phyloP scores from a whole-genome alignment of 2,329 filamentous ascomycete genomes.

The Pseudocercospora crystallina region DNA sequence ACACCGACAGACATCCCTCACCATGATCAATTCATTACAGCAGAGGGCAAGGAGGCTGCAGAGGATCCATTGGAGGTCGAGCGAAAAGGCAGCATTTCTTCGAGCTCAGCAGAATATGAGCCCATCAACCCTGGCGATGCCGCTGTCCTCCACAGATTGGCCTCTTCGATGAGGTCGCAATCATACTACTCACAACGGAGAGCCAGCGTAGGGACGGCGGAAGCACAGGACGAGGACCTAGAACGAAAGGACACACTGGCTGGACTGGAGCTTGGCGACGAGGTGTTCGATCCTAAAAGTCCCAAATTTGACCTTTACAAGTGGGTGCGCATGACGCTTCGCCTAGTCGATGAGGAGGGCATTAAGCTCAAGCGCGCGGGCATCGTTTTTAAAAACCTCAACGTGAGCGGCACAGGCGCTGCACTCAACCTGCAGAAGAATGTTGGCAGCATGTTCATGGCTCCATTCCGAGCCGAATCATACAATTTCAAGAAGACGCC shows the following conservation, averaged over 20 bases:
- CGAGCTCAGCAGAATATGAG: slow-evolving; percentile 10
- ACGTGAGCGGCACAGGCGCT: slow-evolving; percentile 65
- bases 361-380: slow-evolving; percentile 57
- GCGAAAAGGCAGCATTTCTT: slow-evolving; percentile 13
- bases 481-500: slow-evolving; percentile 52
- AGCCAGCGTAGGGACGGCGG: slow-evolving; percentile 8
- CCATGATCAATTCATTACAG: slow-evolving; percentile 25
- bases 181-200: slow-evolving; percentile 19
- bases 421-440: slow-evolving; percentile 69
- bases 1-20: slow-evolving; percentile 3
- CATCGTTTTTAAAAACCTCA: slow-evolving; percentile 64
- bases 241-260: slow-evolving; percentile 31
- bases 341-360: slow-evolving; percentile 56
- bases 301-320: slow-evolving; percentile 56
- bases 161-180: slow-evolving; percentile 23
- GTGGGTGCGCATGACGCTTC: slow-evolving; percentile 52
- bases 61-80: slow-evolving; percentile 23
- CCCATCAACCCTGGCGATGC: slow-evolving; percentile 21
- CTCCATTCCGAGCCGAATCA: slow-evolving; percentile 59
- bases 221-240: slow-evolving; percentile 18
- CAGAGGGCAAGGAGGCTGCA: slow-evolving; percentile 28
- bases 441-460: slow-evolving; percentile 59
- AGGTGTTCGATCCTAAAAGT: slow-evolving; percentile 53
- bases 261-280: slow-evolving; percentile 46
- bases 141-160: slow-evolving; percentile 23